phyloP scores from a whole-genome alignment of 2,329 filamentous ascomycete species.

The Trichoderma pleuroti region DNA sequence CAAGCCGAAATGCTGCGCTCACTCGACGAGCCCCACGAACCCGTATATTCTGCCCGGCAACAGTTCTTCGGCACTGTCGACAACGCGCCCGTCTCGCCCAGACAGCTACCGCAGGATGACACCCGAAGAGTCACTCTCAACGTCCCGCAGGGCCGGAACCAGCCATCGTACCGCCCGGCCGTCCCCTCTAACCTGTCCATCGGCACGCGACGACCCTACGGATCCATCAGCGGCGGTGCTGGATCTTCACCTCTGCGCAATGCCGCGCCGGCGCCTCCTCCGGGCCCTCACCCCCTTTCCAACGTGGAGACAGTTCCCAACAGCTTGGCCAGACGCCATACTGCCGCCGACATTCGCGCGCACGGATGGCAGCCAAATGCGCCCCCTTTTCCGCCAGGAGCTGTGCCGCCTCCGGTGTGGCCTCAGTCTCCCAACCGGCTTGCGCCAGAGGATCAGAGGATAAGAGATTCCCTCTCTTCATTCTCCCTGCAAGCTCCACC shows the following conservation, averaged over 20 bases:
- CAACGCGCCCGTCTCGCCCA: slow-evolving; percentile 78
- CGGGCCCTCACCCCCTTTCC: slow-evolving; percentile 62
- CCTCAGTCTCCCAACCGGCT: slow-evolving; percentile 52
- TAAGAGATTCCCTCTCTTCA: slow-evolving; percentile 54
- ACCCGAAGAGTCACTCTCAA: slow-evolving; percentile 67
- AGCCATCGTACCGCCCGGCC: slow-evolving; percentile 69
- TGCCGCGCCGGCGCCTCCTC: slow-evolving; percentile 61
- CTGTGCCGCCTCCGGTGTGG: slow-evolving; percentile 50
- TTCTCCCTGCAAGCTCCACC: slow-evolving; percentile 48
- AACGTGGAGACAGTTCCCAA: slow-evolving; percentile 60
- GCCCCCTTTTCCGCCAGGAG: slow-evolving; percentile 62
- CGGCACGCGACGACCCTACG: slow-evolving; percentile 74
- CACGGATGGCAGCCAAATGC: slow-evolving; percentile 68
- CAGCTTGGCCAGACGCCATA: slow-evolving; percentile 79
- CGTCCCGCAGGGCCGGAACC: slow-evolving; percentile 55
- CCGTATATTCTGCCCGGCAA: slow-evolving; percentile 62
- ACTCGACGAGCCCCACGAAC: slow-evolving; percentile 65
- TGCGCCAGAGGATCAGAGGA: slow-evolving; percentile 51
- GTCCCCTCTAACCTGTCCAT: slow-evolving; percentile 78
- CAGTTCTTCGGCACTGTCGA: slow-evolving; percentile 66
- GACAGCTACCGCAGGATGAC: slow-evolving; percentile 83
- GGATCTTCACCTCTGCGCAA: slow-evolving; percentile 73
- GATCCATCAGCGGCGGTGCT: slow-evolving; percentile 73
- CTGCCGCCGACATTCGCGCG: slow-evolving; percentile 90
- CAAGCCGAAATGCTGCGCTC: slow-evolving; percentile 55